Evolutionary conservation across 2,329 filamentous ascomycete species (phyloP), one percentile per base, ranked within the genome.

Genomic region (Trematosphaeria pertusa): DNA sequence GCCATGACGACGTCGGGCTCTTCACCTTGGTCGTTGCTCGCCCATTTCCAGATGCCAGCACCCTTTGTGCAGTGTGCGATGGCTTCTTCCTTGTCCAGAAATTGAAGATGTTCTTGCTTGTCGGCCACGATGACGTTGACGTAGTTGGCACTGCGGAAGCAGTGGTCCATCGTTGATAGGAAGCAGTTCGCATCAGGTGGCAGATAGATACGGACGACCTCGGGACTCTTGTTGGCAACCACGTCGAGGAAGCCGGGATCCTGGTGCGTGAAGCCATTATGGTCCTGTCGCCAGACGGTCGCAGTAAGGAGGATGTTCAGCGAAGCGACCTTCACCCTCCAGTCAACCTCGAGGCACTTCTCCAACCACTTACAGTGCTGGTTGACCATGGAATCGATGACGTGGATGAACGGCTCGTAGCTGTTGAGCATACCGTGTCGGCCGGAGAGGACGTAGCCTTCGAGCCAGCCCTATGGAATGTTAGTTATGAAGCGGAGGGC

Each of bases 301-400:
- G 87, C 84, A 1, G 88, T 91, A 43, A 91, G 79, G 11, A 92
- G 80, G 56, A 91, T 91, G 74, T 92, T 92, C 59, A 92, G 82
- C 0, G 87, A 91, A 7, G 87, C 81, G 9, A 91, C 76, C 69
- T 86, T 86, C 59, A 78, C 82, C 40, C 88, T 84, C 88, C 88
- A 92, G 61, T 88, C 84, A 15, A 91, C 85, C 64, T 91, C 88
- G n/a, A 85, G 76, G 56, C 85, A 88, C 74, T 91, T 92, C 70
- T 92, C 88, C 39, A 91, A 81, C 88, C 88, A 91, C 71, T 92
- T 92, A 77, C 87, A 90, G 73, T 92, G 88, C 75, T 90, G 88
- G 69, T 90, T 91, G 50, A 92, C 88, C 88, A 92, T 92, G 1
- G 86, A 89, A 70, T 91, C 87, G 60, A 92, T 90, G 61, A 92